Percentiles rank a stretch among this genome's conserved stretches.
These are phyloP conservation scores for Eutypa lata DNA, from an alignment of 2,329 filamentous ascomycete genomes.

Conservation along the genomic window DNA sequence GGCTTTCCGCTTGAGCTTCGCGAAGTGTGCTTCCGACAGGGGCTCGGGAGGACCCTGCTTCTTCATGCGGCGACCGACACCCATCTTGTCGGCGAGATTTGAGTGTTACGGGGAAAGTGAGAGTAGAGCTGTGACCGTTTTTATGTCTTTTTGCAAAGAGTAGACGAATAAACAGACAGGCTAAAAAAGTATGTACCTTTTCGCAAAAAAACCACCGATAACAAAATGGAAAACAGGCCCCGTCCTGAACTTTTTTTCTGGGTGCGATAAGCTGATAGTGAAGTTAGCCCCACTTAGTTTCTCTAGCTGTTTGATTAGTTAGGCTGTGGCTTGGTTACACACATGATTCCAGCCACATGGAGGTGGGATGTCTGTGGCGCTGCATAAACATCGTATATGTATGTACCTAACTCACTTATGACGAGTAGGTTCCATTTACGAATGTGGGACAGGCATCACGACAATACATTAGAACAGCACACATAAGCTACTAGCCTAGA, in stretches of 20 bases:
- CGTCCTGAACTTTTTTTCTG: conserved; percentile 24
- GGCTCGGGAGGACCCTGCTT: conserved; percentile 87
- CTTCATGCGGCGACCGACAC: conserved; percentile 86
- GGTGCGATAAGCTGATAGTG: conserved; percentile 26
- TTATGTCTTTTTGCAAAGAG: too few relatives aligned
- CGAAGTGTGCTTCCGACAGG: conserved; percentile 76
- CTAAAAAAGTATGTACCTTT: too few relatives aligned
- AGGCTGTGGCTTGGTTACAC: neutral
- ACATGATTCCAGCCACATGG: neutral
- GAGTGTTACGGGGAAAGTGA: neutral
- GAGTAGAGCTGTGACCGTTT: neutral
- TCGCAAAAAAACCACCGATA: neutral
- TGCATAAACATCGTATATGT: neutral
- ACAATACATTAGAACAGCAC: too few relatives aligned
- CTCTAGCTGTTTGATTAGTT: neutral
- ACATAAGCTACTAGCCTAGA: too few relatives aligned
- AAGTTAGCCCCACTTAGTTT: conserved; percentile 4
- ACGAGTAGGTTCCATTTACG: too few relatives aligned
- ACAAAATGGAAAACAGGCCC: too few relatives aligned
- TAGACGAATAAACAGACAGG: too few relatives aligned
- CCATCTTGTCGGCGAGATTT: conserved; percentile 59
- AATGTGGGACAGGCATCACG: too few relatives aligned
- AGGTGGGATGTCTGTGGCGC: neutral
- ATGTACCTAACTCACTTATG: too few relatives aligned
- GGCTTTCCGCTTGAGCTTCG: conserved; percentile 82